Evolutionary conservation across 2,329 filamentous ascomycete species (phyloP).

Genomic region (Trichoderma sp.): DNA sequence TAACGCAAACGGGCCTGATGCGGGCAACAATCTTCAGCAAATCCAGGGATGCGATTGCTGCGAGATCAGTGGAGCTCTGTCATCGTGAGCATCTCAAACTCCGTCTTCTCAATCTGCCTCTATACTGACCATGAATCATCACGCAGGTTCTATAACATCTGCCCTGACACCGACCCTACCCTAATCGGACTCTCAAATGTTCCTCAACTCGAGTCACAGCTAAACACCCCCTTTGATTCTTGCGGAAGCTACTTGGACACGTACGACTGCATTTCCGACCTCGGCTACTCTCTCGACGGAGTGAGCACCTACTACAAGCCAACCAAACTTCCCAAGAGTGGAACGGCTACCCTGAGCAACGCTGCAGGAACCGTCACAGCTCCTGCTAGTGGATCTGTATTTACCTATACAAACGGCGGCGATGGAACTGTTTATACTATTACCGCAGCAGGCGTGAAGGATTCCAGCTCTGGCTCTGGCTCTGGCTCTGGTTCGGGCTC

Average conservation of each 20-base stretch:
- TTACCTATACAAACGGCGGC: slow-evolving; percentile 39
- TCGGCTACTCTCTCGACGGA: slow-evolving; percentile 29
- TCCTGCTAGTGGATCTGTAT: slow-evolving; percentile 39
- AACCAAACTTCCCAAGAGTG: slow-evolving; percentile 32
- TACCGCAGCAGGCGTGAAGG: slow-evolving; percentile 33
- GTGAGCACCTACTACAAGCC: slow-evolving; percentile 31
- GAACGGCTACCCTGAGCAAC: slow-evolving; percentile 37
- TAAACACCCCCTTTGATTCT: slow-evolving; percentile 26
- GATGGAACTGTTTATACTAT: slow-evolving; percentile 38
- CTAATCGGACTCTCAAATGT: slow-evolving; percentile 30
- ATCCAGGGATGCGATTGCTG: slow-evolving; percentile 40
- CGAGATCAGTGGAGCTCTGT: slow-evolving; percentile 39
- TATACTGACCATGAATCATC: slow-evolving; percentile 23
- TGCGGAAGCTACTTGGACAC: slow-evolving; percentile 29
- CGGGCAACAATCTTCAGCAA: slow-evolving; percentile 27
- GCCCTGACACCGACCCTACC: slow-evolving; percentile 36
- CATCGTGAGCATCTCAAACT: slow-evolving; percentile 33
- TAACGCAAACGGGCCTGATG: slow-evolving; percentile 31
- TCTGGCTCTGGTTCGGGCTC: background rate
- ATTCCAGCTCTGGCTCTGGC: background rate
- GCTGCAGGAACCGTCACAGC: slow-evolving; percentile 35
- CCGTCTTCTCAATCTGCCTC: background rate
- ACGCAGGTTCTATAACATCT: slow-evolving; percentile 31
- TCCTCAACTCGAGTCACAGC: slow-evolving; percentile 25
- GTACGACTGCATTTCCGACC: slow-evolving; percentile 31